phyloP scores from a whole-genome alignment of 1,284 basidiomycete species.

The Naganishia liquefaciens region DNA sequence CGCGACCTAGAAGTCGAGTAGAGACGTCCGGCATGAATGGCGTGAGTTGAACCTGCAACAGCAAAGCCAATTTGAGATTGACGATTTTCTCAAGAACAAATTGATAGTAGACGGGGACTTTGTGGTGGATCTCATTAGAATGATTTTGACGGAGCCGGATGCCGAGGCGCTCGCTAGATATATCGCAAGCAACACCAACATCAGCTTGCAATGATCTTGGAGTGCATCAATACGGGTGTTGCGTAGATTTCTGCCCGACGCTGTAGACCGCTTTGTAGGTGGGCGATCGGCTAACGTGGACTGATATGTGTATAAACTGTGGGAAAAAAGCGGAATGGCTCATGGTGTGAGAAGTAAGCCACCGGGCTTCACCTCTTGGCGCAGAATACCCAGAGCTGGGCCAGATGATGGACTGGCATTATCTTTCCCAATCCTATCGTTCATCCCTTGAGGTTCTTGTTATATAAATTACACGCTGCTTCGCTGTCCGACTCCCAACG shows the following conservation, averaged over 20 bases:
- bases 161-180: not conserved
- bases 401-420: too few species aligned
- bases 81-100: not conserved
- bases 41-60: not conserved
- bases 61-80: not conserved
- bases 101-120: constrained; percentile 22
- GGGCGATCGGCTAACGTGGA: too few species aligned
- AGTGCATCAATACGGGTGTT: not conserved
- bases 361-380: too few species aligned
- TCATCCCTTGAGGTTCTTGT: not conserved
- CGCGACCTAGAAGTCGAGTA: constrained; percentile 26
- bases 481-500: constrained; percentile 12
- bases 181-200: constrained; percentile 1
- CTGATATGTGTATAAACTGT: too few species aligned
- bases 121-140: constrained; percentile 6
- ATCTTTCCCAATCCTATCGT: not conserved
- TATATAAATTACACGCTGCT: not conserved
- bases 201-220: not conserved
- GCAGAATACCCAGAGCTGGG: too few species aligned
- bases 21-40: constrained; percentile 14
- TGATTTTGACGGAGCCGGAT: constrained; percentile 17
- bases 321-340: too few species aligned
- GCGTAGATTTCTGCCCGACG: too few species aligned
- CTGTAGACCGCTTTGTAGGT: too few species aligned
- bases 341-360: too few species aligned